A percentile compares a stretch with the other conserved stretches of the same genome.
Conservation (phyloP, 345 rosid genomes). For the Eucalyptus marginata region DNA sequence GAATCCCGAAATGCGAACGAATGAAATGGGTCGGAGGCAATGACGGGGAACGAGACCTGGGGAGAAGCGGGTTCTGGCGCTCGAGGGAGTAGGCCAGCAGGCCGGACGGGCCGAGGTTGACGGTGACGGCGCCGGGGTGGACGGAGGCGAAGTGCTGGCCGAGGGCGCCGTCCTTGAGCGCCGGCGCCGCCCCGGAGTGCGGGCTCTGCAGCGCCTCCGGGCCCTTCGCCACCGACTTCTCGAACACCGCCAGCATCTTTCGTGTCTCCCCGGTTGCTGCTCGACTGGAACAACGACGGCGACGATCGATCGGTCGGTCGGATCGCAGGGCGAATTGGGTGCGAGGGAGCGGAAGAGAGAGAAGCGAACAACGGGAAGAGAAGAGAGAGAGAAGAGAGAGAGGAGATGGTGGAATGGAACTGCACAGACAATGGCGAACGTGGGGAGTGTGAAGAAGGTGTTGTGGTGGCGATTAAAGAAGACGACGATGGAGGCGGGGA, state of each 20-base stretch:
- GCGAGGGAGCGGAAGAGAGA: not conserved
- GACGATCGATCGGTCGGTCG: not conserved
- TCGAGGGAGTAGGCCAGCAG: constrained; percentile 59
- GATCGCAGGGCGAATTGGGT: not conserved
- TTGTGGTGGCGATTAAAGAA: not conserved
- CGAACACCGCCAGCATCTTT: constrained; percentile 82
- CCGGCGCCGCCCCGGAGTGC: constrained; percentile 26
- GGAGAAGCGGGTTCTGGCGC: constrained; percentile 78
- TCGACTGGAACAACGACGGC: not conserved
- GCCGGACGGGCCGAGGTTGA: constrained; percentile 77
- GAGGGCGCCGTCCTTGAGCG: constrained; percentile 62
- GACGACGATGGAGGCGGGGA: not conserved
- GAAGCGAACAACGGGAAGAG: not conserved
- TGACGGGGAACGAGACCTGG: constrained; percentile 29
- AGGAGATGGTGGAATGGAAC: not conserved
- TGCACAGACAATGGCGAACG: not conserved
- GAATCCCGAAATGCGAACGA: not conserved
- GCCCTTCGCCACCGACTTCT: constrained; percentile 71
- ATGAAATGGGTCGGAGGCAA: not conserved
- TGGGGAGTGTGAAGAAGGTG: not conserved
- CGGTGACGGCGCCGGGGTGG: constrained; percentile 47
- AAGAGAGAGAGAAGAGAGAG: not conserved
- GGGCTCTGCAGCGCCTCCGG: constrained; percentile 71
- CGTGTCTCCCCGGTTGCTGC: not conserved
- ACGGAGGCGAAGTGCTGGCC: constrained; percentile 39